Base-by-base conservation (phyloP, 768 basidiomycete genomes). In the Mycena pura region DNA sequence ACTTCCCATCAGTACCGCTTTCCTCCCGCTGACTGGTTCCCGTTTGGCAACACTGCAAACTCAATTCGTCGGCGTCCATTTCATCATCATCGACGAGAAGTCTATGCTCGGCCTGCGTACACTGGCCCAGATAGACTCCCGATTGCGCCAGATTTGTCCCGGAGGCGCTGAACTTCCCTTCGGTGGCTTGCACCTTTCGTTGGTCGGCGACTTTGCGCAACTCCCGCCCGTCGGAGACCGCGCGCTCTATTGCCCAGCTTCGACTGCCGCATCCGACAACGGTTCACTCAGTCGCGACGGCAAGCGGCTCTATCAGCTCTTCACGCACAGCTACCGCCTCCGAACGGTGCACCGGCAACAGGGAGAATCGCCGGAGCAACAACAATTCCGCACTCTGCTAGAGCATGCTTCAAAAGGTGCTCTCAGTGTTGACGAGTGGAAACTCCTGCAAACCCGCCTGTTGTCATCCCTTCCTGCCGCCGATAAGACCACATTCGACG, bases 171-270 rank as follows among this genome's bases (percentile, higher is more conserved):
- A 47, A 19, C 25, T 47, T 7, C 36, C 51, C 14, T 61, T 65
- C 36, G 60, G 47, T 9, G 60, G 64, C 17, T n/a, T 62, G 14
- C 31, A 62, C 31, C 21, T 65, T 3, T 14, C 36, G 8, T 29
- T 62, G 13, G 28, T 36, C 19, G 60, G 64, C 3, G 64, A 65
- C 21, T 65, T 62, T 41, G 64, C 64, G 0, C 64, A 65, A 41
- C 40, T 65, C 0, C 60, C 64, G 1, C 64, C 64, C 10, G 64
- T 65, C 25, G 50, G 55, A 3, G 60, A 65, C 32, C 36, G 41
- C 6, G 49, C 64, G 13, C 24, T 65, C 5, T 62, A 57, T 29
- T 25, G n/a, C 2, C 40, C 46, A 21, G 41, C 61, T 13, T 45
- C 49, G n/a, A n/a, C n/a, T n/a, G n/a, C n/a, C n/a, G n/a, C n/a